Percentiles rank a stretch among this genome's conserved stretches.
phyloP scores from a whole-genome alignment of 345 rosid species.

The Rubroshorea leprosula region DNA sequence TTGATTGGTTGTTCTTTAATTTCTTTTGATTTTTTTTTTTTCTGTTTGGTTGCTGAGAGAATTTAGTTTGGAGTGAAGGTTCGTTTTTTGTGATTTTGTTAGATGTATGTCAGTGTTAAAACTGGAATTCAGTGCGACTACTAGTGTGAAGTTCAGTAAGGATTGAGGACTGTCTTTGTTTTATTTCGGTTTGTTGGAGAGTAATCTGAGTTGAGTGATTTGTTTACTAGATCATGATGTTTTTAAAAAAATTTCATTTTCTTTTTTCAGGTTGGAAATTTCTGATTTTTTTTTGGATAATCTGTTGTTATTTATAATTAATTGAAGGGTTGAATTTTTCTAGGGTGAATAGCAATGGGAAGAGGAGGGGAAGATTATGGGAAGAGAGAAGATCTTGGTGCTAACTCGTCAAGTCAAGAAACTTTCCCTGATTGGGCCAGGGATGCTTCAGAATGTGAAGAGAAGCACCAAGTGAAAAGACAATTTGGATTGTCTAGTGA shows the following conservation, averaged over 20 bases:
- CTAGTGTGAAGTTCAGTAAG: too few relatives aligned
- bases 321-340: conserved; percentile 11
- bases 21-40: background rate
- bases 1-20: background rate
- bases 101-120: background rate
- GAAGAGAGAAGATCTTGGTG: conserved; percentile 19
- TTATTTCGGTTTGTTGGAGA: too few relatives aligned
- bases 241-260: too few relatives aligned
- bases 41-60: background rate
- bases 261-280: too few relatives aligned
- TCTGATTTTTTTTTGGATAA: background rate
- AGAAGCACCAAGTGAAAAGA: conserved; percentile 39
- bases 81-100: background rate
- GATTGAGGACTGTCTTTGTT: too few relatives aligned
- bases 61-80: too few relatives aligned
- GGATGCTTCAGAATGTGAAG: conserved; percentile 55
- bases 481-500: conserved; percentile 41
- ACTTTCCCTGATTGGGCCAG: conserved; percentile 69
- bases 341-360: conserved; percentile 43
- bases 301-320: background rate
- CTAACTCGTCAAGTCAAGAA: conserved; percentile 18
- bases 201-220: too few relatives aligned
- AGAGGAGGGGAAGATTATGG: conserved; percentile 53
- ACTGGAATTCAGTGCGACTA: too few relatives aligned
- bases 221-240: background rate